phyloP scores from a whole-genome alignment of 441 rosid species.

The Euphorbia schlechtendalii region DNA sequence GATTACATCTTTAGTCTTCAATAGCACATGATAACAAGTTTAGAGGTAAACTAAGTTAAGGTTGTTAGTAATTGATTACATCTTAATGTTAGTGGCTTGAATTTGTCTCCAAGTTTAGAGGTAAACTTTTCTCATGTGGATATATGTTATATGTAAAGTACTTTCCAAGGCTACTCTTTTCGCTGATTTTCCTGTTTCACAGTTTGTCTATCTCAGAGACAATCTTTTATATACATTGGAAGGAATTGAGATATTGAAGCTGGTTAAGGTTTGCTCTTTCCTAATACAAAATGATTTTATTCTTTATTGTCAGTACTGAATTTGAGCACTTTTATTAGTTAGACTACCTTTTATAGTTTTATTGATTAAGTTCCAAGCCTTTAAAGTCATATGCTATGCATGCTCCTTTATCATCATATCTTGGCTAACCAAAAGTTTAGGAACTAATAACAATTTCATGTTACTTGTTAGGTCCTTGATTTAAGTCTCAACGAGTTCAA shows the following conservation, averaged over 20 bases:
- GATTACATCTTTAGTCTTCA: no score
- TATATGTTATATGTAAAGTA: constrained; percentile 16
- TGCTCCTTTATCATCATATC: constrained; percentile 2
- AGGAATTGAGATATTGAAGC: constrained; percentile 88
- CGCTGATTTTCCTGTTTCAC: constrained; percentile 29
- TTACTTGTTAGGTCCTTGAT: no score
- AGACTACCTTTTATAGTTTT: no score
- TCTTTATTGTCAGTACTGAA: constrained; percentile 3
- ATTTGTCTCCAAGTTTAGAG: constrained; percentile 83
- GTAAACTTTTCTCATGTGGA: constrained; percentile 29
- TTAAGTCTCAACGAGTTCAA: constrained; percentile 98
- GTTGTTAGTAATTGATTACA: constrained; percentile 22
- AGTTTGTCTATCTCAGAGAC: constrained; percentile 99
- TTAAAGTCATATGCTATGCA: no score
- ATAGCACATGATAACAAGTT: no score
- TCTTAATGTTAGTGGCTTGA: constrained; percentile 72
- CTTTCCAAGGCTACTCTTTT: constrained; percentile 9
- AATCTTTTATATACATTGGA: no score
- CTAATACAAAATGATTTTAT: background rate
- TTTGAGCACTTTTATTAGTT: no score
- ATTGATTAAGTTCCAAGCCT: no score
- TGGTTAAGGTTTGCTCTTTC: constrained; percentile 75
- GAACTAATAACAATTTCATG: constrained; percentile 10
- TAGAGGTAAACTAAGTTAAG: background rate
- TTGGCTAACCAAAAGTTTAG: constrained; percentile 7